These are phyloP conservation scores for Cinnamomum chago DNA, from an alignment of 164 flowering plant species.

Conservation along the genomic window DNA sequence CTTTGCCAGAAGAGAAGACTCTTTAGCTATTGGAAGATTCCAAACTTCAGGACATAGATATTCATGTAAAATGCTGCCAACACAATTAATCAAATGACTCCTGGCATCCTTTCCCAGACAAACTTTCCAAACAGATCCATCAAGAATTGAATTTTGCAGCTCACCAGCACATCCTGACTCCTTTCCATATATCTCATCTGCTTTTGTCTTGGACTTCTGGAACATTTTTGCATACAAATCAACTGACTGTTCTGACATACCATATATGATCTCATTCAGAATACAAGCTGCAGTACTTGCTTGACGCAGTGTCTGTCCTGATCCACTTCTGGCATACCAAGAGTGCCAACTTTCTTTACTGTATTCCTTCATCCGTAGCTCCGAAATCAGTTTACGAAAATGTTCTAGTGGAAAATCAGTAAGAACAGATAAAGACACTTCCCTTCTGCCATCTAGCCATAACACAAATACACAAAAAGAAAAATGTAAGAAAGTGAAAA, in stretches of 20 bases:
- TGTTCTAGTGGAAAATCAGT: conserved; percentile 62
- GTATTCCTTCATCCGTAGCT: conserved; percentile 57
- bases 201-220: conserved; percentile 24
- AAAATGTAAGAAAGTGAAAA: background rate
- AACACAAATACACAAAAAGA: conserved; percentile 12
- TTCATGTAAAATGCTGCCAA: conserved; percentile 83
- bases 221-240: conserved; percentile 39
- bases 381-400: conserved; percentile 61
- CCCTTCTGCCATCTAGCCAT: conserved; percentile 45
- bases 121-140: conserved; percentile 42
- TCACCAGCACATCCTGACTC: conserved; percentile 12
- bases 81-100: conserved; percentile 55
- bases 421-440: conserved; percentile 50
- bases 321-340: conserved; percentile 71
- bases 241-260: conserved; percentile 64
- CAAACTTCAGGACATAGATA: conserved; percentile 82
- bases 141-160: conserved; percentile 3
- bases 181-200: conserved; percentile 17
- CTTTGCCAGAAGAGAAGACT: conserved; percentile 26
- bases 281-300: conserved; percentile 85
- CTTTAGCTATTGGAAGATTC: conserved; percentile 63
- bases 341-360: conserved; percentile 70
- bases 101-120: conserved; percentile 23
- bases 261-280: conserved; percentile 84
- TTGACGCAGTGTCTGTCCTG: conserved; percentile 76